Evolutionary conservation across 352 stramenopile species (phyloP).

Genomic region (Globisporangium viniferum): DNA sequence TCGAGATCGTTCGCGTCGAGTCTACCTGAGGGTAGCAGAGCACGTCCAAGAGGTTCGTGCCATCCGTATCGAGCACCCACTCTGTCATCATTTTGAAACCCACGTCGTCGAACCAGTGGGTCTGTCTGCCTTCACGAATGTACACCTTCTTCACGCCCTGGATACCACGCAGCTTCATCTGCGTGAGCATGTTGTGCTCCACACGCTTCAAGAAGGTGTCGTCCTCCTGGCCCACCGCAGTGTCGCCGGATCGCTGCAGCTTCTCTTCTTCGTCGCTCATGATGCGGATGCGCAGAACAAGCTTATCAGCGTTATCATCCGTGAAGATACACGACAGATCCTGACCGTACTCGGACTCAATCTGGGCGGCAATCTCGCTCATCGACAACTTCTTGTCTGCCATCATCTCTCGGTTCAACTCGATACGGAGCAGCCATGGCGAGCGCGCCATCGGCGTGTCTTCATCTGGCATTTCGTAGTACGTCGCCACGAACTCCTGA

Average conservation of each 20-base stretch:
- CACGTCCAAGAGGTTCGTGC: constrained; percentile 97
- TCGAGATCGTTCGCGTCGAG: constrained; percentile 95
- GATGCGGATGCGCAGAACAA: constrained; percentile 97
- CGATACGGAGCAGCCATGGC: constrained; percentile 98
- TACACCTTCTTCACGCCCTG: constrained; percentile 98
- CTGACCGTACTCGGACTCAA: constrained; percentile 93
- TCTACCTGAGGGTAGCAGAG: constrained; percentile 97
- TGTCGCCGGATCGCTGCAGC: constrained; percentile 73
- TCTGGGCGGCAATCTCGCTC: constrained; percentile 95
- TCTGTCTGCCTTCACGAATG: constrained; percentile 94
- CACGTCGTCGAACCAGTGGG: constrained; percentile 93
- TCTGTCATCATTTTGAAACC: constrained; percentile 95
- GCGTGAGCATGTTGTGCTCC: constrained; percentile 96
- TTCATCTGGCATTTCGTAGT: constrained; percentile 97
- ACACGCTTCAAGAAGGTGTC: constrained; percentile 97
- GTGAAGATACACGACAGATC: constrained; percentile 97
- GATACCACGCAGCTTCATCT: constrained; percentile 96
- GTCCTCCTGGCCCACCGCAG: constrained; percentile 89
- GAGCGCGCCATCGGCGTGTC: constrained; percentile 93
- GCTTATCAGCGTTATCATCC: constrained; percentile 97
- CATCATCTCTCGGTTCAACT: constrained; percentile 97
- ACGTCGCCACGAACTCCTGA: constrained; percentile 96
- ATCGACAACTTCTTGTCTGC: constrained; percentile 98
- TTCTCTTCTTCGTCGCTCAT: constrained; percentile 93
- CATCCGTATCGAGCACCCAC: constrained; percentile 99